Evolutionary conservation across 257 asterid species (phyloP).

Genomic region (Plectranthus barbatus): DNA sequence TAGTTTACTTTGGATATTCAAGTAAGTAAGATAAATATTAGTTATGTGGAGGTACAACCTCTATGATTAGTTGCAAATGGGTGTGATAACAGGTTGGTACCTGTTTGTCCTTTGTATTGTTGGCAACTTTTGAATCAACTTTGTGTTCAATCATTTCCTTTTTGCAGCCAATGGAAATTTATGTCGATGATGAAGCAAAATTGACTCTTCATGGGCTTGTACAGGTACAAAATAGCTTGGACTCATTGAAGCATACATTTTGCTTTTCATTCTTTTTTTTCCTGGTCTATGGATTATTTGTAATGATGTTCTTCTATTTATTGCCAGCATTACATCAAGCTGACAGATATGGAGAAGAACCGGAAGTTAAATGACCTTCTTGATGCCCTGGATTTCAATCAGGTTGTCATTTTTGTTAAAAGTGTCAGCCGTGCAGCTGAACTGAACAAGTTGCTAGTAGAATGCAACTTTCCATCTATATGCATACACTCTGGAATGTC

Average conservation of each 20-base stretch:
- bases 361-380: slow-evolving; percentile 78
- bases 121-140: slow-evolving; percentile 20
- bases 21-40: neutral
- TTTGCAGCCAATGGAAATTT: slow-evolving; percentile 83
- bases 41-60: neutral
- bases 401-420: slow-evolving; percentile 71
- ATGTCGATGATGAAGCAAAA: slow-evolving; percentile 83
- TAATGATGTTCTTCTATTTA: neutral
- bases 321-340: slow-evolving; percentile 67
- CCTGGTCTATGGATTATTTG: neutral
- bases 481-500: slow-evolving; percentile 94
- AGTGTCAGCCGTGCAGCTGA: slow-evolving; percentile 66
- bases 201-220: slow-evolving; percentile 86
- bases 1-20: neutral
- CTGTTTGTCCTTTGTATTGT: slow-evolving; percentile 6
- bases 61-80: neutral
- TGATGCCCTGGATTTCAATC: slow-evolving; percentile 81
- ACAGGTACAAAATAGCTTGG: slow-evolving; percentile 34
- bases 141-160: slow-evolving; percentile 27
- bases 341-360: slow-evolving; percentile 74
- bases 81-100: neutral
- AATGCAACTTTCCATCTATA: slow-evolving; percentile 77
- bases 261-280: neutral
- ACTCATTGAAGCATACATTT: neutral
- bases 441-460: slow-evolving; percentile 68